Base-by-base conservation (phyloP, 305 asterid species). In the Fraxinus platypoda region DNA sequence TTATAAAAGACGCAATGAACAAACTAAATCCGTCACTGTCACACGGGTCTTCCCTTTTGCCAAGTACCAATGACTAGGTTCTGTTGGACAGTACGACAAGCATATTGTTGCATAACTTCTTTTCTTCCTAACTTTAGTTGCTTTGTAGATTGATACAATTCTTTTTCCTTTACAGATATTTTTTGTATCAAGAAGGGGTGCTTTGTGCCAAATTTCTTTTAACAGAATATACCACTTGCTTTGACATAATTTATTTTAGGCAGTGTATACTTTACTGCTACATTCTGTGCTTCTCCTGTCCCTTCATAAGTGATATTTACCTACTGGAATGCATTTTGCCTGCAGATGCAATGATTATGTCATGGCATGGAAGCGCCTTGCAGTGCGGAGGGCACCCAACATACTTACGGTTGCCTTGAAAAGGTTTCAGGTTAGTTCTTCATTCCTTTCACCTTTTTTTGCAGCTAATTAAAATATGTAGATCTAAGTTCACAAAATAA, bases 301-400 rank as follows among this genome's bases (percentile, higher is more conserved):
- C 52, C 43, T 34, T 33, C 31, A 4, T 31, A 38, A 46, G 73
- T 74, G 52, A 78, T 80, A 78, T 74, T 77, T 77, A 83, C 79
- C 78, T 57, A 77, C 74, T 19, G 64, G 79, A 77, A 78, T 80
- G 87, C 64, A 59, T 88, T 83, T 76, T 87, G 78, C 76, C 76
- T 89, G 87, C 97, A 95, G 99, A 78, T 95, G 99, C 91, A 92
- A 90, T 92, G 97, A 92, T 88, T 95, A 95, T 90, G 98, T 94
- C 87, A 88, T 74, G 92, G 99, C 99, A 83, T 93, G 98, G 97
- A 95, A 95, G 92, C 92, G 95, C 84, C 95, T 95, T 75, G 86
- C 93, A 25, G 81, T 95, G 79, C 89, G 89, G 78, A 85, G 84
- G 86, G 95, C 98, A 54, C 98, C 99, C 37, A 95, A 95, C 88